A percentile compares a stretch with the other conserved stretches of the same genome.
Evolutionary conservation across 352 stramenopile species (phyloP).

Genomic region (Pythium volutum): DNA sequence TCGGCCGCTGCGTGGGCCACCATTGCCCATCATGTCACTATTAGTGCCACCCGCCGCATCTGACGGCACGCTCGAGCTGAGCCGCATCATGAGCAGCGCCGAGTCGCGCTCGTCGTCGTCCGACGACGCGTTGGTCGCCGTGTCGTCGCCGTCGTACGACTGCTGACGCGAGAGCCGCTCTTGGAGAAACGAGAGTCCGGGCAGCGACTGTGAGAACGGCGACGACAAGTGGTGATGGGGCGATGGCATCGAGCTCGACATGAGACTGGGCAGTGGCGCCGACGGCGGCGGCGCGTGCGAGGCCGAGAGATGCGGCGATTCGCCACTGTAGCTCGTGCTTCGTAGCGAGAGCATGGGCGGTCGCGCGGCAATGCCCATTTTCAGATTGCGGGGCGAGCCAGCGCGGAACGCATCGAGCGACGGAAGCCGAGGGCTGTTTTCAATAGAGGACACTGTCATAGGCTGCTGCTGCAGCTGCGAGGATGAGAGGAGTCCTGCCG

Average conservation of each 20-base stretch:
- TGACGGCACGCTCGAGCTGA: constrained; percentile 65
- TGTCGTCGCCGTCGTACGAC: constrained; percentile 65
- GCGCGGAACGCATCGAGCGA: constrained; percentile 70
- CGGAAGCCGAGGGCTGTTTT: constrained; percentile 61
- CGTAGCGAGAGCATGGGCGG: constrained; percentile 58
- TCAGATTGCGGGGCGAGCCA: constrained; percentile 57
- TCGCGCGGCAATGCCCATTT: constrained; percentile 53
- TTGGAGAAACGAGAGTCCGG: constrained; percentile 57
- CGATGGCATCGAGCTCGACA: constrained; percentile 26
- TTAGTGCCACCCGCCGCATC: constrained; percentile 13
- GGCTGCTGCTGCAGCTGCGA: constrained; percentile 26
- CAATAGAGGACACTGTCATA: constrained; percentile 23
- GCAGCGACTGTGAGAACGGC: constrained; percentile 73
- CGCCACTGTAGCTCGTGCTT: constrained; percentile 32
- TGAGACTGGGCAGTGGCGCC: constrained; percentile 30
- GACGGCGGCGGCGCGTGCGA: constrained; percentile 26
- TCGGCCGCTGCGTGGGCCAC: constrained; percentile 47
- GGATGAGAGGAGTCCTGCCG: background rate
- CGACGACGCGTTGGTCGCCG: constrained; percentile 61
- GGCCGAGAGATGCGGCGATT: constrained; percentile 31
- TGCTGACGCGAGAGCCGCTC: constrained; percentile 40
- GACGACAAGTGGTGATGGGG: constrained; percentile 29
- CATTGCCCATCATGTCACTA: constrained; percentile 15
- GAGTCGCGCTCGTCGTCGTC: constrained; percentile 51
- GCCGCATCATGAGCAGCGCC: constrained; percentile 46